Conservation (phyloP, 2,329 filamentous ascomycete species). For the Xylariaceae sp. region DNA sequence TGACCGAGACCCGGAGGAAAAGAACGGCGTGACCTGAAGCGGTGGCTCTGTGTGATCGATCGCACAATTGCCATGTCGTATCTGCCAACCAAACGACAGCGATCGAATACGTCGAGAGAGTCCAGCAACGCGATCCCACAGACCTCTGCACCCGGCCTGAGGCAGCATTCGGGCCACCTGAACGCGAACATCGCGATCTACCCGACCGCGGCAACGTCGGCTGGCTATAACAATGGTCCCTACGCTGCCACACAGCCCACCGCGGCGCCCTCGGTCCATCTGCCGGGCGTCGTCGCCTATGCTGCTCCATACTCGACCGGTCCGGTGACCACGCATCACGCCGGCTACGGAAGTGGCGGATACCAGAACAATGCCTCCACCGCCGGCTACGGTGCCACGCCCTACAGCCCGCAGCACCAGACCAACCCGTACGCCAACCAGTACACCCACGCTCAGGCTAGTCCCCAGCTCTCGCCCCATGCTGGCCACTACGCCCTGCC, state of each 20-base stretch:
- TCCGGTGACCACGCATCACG: conserved; percentile 27
- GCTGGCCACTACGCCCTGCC: conserved; percentile 22
- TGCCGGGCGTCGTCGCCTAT: conserved; percentile 24
- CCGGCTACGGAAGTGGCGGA: conserved; percentile 27
- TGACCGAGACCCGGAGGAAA: neutral
- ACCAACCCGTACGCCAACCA: conserved; percentile 25
- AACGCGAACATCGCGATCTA: conserved; percentile 19
- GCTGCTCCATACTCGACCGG: conserved; percentile 26
- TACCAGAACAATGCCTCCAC: conserved; percentile 23
- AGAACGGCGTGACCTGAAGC: conserved; percentile 8
- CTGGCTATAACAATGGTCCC: conserved; percentile 26
- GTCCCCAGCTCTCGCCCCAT: conserved; percentile 26
- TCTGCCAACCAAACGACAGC: conserved; percentile 32
- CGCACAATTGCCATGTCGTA: conserved; percentile 31
- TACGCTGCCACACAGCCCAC: conserved; percentile 18
- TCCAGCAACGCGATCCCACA: conserved; percentile 31
- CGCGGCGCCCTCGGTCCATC: conserved; percentile 19
- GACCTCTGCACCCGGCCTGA: conserved; percentile 31
- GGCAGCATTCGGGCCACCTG: conserved; percentile 25
- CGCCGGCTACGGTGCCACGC: conserved; percentile 21
- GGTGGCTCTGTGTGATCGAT: conserved; percentile 17
- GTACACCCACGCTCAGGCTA: conserved; percentile 26
- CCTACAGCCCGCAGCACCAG: conserved; percentile 29
- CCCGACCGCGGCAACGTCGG: conserved; percentile 14
- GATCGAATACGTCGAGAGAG: conserved; percentile 33